These are phyloP conservation scores for Monilinia fructicola DNA, from an alignment of 2,329 filamentous ascomycete genomes.

Conservation along the genomic window DNA sequence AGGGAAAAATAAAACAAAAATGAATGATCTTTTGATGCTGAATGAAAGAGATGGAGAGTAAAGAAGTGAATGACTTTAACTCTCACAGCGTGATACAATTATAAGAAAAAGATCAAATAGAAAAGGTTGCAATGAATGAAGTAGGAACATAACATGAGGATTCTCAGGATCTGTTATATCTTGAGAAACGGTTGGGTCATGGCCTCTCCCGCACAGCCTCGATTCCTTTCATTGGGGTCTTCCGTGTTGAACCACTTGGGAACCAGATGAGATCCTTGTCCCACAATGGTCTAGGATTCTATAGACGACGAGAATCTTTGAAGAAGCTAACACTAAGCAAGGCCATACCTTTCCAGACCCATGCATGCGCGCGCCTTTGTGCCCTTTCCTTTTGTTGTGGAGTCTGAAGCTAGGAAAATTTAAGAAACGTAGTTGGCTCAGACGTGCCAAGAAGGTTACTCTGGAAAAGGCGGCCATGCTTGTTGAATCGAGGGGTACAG, in stretches of 20 bases:
- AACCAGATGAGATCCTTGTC: slow-evolving; percentile 16
- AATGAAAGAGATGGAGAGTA: slow-evolving; percentile 42
- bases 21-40: slow-evolving; percentile 35
- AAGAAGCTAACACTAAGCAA: slow-evolving; percentile 16
- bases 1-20: slow-evolving; percentile 35
- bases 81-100: slow-evolving; percentile 33
- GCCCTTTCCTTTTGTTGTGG: slow-evolving; percentile 6
- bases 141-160: slow-evolving; percentile 15
- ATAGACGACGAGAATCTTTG: slow-evolving; percentile 17
- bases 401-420: neutral
- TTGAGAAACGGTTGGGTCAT: slow-evolving; percentile 21
- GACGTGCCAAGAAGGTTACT: slow-evolving; percentile 5
- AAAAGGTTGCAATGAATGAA: slow-evolving; percentile 19
- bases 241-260: slow-evolving; percentile 17
- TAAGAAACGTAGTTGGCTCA: slow-evolving; percentile 5
- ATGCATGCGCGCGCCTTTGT: slow-evolving; percentile 23
- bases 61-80: slow-evolving; percentile 49
- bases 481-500: slow-evolving; percentile 15
- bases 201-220: slow-evolving; percentile 23
- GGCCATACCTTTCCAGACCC: slow-evolving; percentile 7
- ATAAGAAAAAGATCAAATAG: slow-evolving; percentile 22
- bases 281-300: slow-evolving; percentile 10
- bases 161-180: slow-evolving; percentile 27
- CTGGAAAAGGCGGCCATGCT: slow-evolving; percentile 4
- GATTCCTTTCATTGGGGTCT: slow-evolving; percentile 9